Evolutionary conservation across 1,284 basidiomycete species (phyloP).

Genomic region (Xerocomus minutiporus): DNA sequence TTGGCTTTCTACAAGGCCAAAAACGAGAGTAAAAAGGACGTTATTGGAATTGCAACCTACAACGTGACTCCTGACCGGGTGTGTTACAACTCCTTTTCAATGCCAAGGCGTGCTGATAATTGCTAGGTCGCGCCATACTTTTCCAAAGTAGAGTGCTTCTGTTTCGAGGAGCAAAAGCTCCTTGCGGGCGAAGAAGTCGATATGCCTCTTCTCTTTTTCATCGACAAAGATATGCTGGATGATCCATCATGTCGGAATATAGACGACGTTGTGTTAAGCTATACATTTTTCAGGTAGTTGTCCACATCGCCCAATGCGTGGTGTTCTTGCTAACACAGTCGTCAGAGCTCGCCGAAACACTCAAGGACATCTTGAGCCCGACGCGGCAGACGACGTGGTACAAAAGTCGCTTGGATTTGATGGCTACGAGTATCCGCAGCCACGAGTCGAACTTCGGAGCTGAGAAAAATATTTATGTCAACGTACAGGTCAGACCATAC

Average conservation of each 20-base stretch:
- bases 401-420: constrained; percentile 75
- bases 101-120: neutral
- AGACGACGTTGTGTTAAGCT: constrained; percentile 90
- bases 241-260: constrained; percentile 85
- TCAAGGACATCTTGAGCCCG: constrained; percentile 79
- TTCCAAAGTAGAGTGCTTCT: constrained; percentile 99
- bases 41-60: constrained; percentile 98
- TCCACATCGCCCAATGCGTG: neutral
- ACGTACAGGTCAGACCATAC: constrained; percentile 1
- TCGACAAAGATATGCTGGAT: constrained; percentile 93
- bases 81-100: constrained; percentile 26
- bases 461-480: neutral
- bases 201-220: constrained; percentile 98
- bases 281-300: constrained; percentile 90
- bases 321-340: neutral
- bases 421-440: constrained; percentile 49
- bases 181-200: constrained; percentile 96
- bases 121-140: constrained; percentile 95
- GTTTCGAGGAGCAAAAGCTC: constrained; percentile 97
- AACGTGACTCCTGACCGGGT: constrained; percentile 93
- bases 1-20: constrained; percentile 95
- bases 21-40: constrained; percentile 81
- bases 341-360: constrained; percentile 74
- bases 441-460: constrained; percentile 19
- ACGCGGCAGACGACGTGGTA: constrained; percentile 74